A percentile compares a stretch with the other conserved stretches of the same genome.
Conservation (phyloP, 2,329 filamentous ascomycete species). For the Beauveria sp. region DNA sequence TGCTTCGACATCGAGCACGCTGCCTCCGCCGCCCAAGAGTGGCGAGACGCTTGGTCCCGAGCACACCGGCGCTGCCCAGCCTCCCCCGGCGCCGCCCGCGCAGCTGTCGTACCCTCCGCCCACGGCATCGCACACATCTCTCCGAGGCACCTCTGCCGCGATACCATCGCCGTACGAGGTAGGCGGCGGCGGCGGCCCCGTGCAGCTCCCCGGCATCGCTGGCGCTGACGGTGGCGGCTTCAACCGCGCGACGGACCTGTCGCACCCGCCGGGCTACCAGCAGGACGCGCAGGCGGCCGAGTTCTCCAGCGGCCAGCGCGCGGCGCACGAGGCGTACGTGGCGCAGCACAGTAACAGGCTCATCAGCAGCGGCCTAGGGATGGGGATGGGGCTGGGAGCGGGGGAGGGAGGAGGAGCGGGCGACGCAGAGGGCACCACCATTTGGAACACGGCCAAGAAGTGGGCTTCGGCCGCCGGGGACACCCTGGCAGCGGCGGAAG, state of each 20-base stretch:
- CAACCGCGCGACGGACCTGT: conserved; percentile 23
- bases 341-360: conserved; percentile 14
- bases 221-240: conserved; percentile 10
- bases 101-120: conserved; percentile 10
- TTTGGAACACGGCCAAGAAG: conserved; percentile 26
- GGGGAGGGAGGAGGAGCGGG: conserved; percentile 10
- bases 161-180: conserved; percentile 16
- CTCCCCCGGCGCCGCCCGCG: conserved; percentile 37
- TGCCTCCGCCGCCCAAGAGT: conserved; percentile 46
- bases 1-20: neutral
- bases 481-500: conserved; percentile 50
- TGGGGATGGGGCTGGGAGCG: neutral
- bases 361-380: conserved; percentile 14
- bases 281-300: conserved; percentile 48
- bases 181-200: neutral
- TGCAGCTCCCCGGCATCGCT: conserved; percentile 13
- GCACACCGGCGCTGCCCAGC: conserved; percentile 24
- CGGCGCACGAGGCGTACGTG: conserved; percentile 29
- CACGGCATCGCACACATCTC: neutral
- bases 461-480: conserved; percentile 50
- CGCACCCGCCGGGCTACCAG: conserved; percentile 48
- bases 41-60: conserved; percentile 31
- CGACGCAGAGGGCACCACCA: conserved; percentile 44
- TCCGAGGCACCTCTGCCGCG: conserved; percentile 30
- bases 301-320: conserved; percentile 39